Conservation (phyloP, 345 rosid genomes). For the Melastoma malabathricum region DNA sequence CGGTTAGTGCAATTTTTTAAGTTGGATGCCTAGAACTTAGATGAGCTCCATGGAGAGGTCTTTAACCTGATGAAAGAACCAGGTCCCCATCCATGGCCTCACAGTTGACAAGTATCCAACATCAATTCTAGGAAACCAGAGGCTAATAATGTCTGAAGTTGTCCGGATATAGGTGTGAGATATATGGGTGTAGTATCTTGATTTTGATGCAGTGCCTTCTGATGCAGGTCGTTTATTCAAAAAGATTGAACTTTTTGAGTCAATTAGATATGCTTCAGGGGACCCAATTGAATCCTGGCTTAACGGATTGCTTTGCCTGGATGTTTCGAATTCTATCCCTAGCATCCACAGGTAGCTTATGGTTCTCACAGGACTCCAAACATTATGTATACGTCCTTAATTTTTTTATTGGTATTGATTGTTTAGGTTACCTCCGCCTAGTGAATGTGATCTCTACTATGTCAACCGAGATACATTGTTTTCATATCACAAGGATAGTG, state of each 20-base stretch:
- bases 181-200: not conserved
- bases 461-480: constrained; percentile 89
- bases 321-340: constrained; percentile 62
- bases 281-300: constrained; percentile 99
- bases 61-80: too few species aligned
- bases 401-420: constrained; percentile 2
- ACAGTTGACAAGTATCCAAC: too few species aligned
- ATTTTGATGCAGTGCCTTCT: constrained; percentile 3
- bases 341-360: constrained; percentile 43
- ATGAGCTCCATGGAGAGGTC: too few species aligned
- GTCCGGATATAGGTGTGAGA: too few species aligned
- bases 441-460: constrained; percentile 80
- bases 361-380: constrained; percentile 3
- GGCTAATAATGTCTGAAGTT: too few species aligned
- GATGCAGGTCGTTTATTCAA: constrained; percentile 67
- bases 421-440: constrained; percentile 63
- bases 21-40: too few species aligned
- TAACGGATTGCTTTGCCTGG: constrained; percentile 76
- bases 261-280: constrained; percentile 83
- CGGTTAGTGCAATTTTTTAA: too few species aligned
- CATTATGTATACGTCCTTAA: not conserved
- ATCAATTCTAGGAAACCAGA: too few species aligned
- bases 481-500: constrained; percentile 90
- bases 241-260: constrained; percentile 83
- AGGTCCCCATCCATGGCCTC: too few species aligned